phyloP scores from a whole-genome alignment of 768 basidiomycete genomes.

The Imleria badia region DNA sequence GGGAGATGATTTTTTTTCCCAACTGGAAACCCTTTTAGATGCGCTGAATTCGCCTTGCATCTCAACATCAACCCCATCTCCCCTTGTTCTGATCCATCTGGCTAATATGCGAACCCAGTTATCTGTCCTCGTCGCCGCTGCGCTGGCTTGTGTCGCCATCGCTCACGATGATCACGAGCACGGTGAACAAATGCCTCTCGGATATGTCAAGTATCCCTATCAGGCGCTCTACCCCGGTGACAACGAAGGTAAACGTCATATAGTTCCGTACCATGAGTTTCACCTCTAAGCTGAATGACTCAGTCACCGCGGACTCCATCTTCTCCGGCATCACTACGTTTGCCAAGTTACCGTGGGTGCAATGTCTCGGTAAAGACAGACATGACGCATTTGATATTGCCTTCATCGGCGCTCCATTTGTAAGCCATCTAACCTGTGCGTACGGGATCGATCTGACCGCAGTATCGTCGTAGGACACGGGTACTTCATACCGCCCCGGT shows the following conservation, averaged over 20 bases:
- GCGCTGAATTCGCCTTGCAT: background rate
- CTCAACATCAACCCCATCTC: background rate
- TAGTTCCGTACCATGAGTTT: background rate
- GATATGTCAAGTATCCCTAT: slow-evolving; percentile 65
- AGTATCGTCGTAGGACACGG: slow-evolving; percentile 50
- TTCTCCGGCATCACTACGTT: slow-evolving; percentile 86
- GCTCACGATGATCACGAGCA: slow-evolving; percentile 44
- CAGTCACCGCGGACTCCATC: slow-evolving; percentile 73
- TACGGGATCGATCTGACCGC: background rate
- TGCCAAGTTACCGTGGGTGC: slow-evolving; percentile 82
- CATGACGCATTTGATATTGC: slow-evolving; percentile 72
- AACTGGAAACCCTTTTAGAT: slow-evolving; percentile 23
- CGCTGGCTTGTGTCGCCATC: slow-evolving; percentile 27
- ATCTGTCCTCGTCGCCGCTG: slow-evolving; percentile 25
- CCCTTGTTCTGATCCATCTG: background rate
- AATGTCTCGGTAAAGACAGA: slow-evolving; percentile 67
- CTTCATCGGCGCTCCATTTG: slow-evolving; percentile 78
- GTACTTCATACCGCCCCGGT: slow-evolving; percentile 77
- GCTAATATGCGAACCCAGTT: slow-evolving; percentile 24
- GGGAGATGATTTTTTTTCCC: slow-evolving; percentile 26
- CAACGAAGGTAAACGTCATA: slow-evolving; percentile 47
- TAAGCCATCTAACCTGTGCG: slow-evolving; percentile 32
- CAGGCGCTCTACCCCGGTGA: slow-evolving; percentile 55
- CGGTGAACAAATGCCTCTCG: slow-evolving; percentile 59
- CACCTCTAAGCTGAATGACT: background rate